Evolutionary conservation across 2,329 filamentous ascomycete genomes (phyloP).

Genomic region (Fusarium sp.): DNA sequence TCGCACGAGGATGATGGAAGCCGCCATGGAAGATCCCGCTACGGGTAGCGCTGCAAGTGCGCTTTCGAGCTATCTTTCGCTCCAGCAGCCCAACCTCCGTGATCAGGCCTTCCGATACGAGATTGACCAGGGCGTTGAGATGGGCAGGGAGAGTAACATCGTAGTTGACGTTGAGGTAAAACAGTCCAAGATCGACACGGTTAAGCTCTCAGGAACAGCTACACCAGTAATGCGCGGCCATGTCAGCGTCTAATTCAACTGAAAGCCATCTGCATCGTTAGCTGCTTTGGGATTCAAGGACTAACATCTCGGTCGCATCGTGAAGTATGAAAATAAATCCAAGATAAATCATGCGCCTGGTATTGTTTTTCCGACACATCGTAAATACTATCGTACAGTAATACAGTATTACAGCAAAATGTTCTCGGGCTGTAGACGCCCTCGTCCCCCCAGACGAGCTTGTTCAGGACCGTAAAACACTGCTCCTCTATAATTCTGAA

Average conservation of each 20-base stretch:
- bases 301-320: neutral
- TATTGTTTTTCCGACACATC: constrained; percentile 48
- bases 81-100: constrained; percentile 56
- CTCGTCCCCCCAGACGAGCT: constrained; percentile 50
- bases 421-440: constrained; percentile 24
- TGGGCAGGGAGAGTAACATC: constrained; percentile 72
- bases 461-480: constrained; percentile 33
- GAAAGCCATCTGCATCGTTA: neutral
- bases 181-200: constrained; percentile 50
- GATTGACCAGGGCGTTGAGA: constrained; percentile 77
- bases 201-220: constrained; percentile 55
- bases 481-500: constrained; percentile 50
- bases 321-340: constrained; percentile 12
- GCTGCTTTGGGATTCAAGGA: neutral
- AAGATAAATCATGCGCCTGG: constrained; percentile 47
- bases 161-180: constrained; percentile 60
- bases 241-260: constrained; percentile 46
- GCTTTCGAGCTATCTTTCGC: constrained; percentile 68
- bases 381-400: constrained; percentile 56
- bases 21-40: constrained; percentile 69
- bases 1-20: constrained; percentile 73
- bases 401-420: constrained; percentile 56
- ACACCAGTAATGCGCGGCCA: constrained; percentile 55
- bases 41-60: constrained; percentile 75
- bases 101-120: constrained; percentile 59